Evolutionary conservation across 306 rosid genomes (phyloP).

Genomic region (Clitoria ternatea): DNA sequence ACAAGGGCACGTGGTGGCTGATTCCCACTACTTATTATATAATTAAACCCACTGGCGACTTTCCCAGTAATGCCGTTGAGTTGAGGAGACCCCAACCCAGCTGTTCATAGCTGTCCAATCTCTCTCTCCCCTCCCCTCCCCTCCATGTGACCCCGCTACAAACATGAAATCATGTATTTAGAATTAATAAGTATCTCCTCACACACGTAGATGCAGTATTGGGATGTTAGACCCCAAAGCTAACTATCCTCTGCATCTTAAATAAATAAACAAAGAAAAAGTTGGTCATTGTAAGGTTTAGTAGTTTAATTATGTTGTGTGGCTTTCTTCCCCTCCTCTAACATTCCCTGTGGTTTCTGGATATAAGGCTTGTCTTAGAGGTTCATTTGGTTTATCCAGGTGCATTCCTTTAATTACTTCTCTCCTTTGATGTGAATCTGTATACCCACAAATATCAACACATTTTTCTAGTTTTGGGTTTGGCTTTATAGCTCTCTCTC

Average conservation of each 20-base stretch:
- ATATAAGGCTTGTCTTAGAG: neutral
- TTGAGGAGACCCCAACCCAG: constrained; percentile 54
- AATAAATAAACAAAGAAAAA: neutral
- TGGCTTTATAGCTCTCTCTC: neutral
- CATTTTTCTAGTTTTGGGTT: neutral
- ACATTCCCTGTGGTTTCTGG: constrained; percentile 25
- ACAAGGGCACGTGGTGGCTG: constrained; percentile 72
- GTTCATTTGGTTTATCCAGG: constrained; percentile 4
- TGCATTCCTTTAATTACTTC: neutral
- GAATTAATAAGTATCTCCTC: too few relatives aligned
- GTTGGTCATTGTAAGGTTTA: neutral
- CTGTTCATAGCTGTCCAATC: constrained; percentile 79
- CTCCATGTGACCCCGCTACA: constrained; percentile 54
- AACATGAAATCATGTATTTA: too few relatives aligned
- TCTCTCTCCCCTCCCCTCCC: constrained; percentile 28
- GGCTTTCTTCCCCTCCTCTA: constrained; percentile 14
- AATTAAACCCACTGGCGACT: constrained; percentile 43
- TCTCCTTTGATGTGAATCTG: neutral
- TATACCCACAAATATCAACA: neutral
- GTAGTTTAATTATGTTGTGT: neutral
- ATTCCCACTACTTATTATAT: constrained; percentile 38
- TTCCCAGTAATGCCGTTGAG: constrained; percentile 79
- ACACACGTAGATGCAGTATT: constrained; percentile 36
- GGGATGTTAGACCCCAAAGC: constrained; percentile 23
- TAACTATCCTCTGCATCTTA: neutral